Percentiles rank a stretch among this genome's conserved stretches.
Conservation (phyloP, 768 basidiomycete genomes). For the Pisolithus albus region DNA sequence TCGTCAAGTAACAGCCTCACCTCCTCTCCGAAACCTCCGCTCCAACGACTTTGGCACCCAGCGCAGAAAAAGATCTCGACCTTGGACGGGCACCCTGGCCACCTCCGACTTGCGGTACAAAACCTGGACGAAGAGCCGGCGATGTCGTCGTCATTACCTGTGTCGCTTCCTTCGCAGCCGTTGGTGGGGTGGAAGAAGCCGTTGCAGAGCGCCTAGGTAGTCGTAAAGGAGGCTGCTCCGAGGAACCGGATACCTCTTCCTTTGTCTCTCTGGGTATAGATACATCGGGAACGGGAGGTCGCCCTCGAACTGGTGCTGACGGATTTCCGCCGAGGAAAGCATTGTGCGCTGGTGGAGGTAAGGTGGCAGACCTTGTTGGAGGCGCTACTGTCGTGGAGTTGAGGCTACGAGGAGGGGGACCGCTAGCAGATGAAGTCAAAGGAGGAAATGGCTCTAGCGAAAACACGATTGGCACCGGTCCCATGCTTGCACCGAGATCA, state of each 20-base stretch:
- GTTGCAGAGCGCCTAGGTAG: slow-evolving; percentile 17
- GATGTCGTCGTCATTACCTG: background rate
- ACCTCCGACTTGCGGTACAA: slow-evolving; percentile 48
- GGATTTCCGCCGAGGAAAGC: background rate
- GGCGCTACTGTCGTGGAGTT: background rate
- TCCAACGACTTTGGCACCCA: slow-evolving; percentile 34
- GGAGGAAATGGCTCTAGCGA: slow-evolving; percentile 44
- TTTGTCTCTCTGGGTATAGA: background rate
- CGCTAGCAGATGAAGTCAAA: slow-evolving; percentile 6
- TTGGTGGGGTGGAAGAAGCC: background rate
- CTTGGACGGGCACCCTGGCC: slow-evolving; percentile 37
- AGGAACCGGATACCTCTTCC: background rate
- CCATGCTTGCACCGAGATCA: slow-evolving; percentile 43
- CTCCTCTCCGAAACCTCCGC: slow-evolving; percentile 6
- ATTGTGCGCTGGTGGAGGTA: slow-evolving; percentile 26
- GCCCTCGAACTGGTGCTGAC: background rate
- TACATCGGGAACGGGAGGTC: background rate
- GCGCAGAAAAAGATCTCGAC: slow-evolving; percentile 73
- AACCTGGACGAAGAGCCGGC: slow-evolving; percentile 52
- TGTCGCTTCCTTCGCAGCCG: background rate
- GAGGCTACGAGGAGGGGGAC: background rate
- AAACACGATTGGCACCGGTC: slow-evolving; percentile 59
- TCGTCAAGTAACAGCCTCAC: slow-evolving; percentile 13
- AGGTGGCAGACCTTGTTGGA: slow-evolving; percentile 25
- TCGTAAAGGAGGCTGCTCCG: slow-evolving; percentile 1